Percentiles rank a stretch among this genome's conserved stretches.
phyloP scores from a whole-genome alignment of 306 rosid genomes.

The Cyamopsis tetragonoloba region DNA sequence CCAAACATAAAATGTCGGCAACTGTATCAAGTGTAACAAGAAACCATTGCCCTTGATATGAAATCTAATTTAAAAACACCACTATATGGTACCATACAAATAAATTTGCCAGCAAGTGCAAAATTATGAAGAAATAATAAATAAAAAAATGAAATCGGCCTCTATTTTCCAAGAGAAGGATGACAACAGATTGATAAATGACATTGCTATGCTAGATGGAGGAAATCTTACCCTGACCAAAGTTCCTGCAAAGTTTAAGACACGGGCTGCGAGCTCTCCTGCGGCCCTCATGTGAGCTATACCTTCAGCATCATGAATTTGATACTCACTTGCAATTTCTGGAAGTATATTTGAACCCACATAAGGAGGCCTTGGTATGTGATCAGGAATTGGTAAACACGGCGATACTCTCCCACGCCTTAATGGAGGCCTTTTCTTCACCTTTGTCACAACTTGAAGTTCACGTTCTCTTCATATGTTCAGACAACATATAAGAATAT shows the following conservation, averaged over 20 bases:
- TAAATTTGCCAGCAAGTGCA: not conserved
- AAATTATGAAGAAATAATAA: not conserved
- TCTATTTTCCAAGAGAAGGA: not conserved
- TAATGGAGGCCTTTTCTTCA: slow-evolving; percentile 53
- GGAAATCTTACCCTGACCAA: slow-evolving; percentile 70
- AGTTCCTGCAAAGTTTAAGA: slow-evolving; percentile 81
- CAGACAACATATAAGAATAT: slow-evolving; percentile 14
- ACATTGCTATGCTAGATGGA: not conserved
- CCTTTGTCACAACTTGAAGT: slow-evolving; percentile 40
- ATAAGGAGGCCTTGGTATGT: slow-evolving; percentile 84
- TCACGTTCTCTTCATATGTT: slow-evolving; percentile 62
- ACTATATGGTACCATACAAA: not conserved
- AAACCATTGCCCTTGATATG: not conserved
- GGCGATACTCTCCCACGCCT: slow-evolving; percentile 83
- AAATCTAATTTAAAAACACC: not conserved
- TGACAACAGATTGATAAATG: not conserved
- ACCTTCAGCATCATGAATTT: slow-evolving; percentile 74
- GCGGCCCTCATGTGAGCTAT: slow-evolving; percentile 80
- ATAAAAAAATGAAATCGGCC: not conserved
- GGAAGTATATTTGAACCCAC: slow-evolving; percentile 64
- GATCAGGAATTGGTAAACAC: slow-evolving; percentile 71
- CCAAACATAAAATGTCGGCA: not conserved
- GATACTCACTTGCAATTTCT: slow-evolving; percentile 70
- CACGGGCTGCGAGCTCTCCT: slow-evolving; percentile 88
- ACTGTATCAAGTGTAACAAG: not conserved